Evolutionary conservation across 495 filamentous ascomycete genomes (phyloP).

Genomic region (Thermothielavioides terrestris): DNA sequence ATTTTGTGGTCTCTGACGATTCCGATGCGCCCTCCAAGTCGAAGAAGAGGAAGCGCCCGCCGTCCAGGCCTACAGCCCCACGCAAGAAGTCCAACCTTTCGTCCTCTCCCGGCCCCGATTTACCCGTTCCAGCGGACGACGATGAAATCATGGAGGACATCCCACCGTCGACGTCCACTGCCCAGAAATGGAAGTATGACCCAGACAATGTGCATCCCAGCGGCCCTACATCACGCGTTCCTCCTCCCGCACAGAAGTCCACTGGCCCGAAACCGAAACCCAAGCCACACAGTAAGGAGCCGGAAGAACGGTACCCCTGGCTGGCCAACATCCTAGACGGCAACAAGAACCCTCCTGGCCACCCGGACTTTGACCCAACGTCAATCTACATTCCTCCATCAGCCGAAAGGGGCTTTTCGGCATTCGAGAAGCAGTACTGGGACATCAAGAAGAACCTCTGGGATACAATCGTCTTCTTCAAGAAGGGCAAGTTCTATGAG

Average conservation of each 20-base stretch:
- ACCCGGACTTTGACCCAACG: constrained; percentile 87
- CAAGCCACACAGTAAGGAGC: constrained; percentile 71
- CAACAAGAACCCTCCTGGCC: constrained; percentile 66
- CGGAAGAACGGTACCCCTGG: constrained; percentile 80
- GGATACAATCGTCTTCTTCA: constrained; percentile 98
- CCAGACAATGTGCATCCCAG: constrained; percentile 58
- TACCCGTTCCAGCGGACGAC: constrained; percentile 1
- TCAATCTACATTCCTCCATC: constrained; percentile 78
- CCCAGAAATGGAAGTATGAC: constrained; percentile 79
- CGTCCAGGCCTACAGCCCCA: constrained; percentile 39
- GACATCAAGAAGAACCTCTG: constrained; percentile 97
- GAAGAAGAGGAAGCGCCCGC: constrained; percentile 65
- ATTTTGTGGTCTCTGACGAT: constrained; percentile 83
- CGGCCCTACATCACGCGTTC: constrained; percentile 36
- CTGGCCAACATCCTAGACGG: constrained; percentile 75
- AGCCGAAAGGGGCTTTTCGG: constrained; percentile 70
- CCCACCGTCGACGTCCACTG: constrained; percentile 54
- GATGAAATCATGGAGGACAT: constrained; percentile 44
- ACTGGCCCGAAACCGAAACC: constrained; percentile 32
- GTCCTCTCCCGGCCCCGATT: constrained; percentile 26
- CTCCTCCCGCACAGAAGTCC: constrained; percentile 34
- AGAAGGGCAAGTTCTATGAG: constrained; percentile 99
- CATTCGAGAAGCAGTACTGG: constrained; percentile 99
- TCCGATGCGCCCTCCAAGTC: constrained; percentile 54
- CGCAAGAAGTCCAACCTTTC: constrained; percentile 50